Base-by-base conservation (phyloP, 129 eudicot genomes). In the Flaveria bidentis region DNA sequence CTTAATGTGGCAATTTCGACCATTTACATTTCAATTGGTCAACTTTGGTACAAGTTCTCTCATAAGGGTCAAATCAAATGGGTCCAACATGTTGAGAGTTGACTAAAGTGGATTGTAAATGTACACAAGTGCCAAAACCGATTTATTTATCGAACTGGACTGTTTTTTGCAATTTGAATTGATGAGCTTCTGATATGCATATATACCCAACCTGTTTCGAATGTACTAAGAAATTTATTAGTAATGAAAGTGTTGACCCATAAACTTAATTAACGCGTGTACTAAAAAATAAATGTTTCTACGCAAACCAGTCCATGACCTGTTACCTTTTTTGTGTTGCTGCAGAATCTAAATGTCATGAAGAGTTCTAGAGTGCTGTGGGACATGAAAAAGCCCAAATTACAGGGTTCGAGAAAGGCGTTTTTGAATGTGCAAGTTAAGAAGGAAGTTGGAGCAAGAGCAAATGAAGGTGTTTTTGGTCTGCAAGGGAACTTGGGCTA, bases 401-500 rank as follows among this genome's bases (percentile, higher is more conserved):
- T 67, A 42, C 60, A 67, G 58, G 47, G 45, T n/a, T 42, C 74
- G 5, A 39, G 81, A 44, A 77, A 77, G 68, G 67, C 25, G 45
- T 65, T 50, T 28, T 18, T 36, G 51, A 41, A 62, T 44, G 28
- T 62, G 72, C 61, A 76, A 52, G 74, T 76, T 66, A 77, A 67
- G 70, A 61, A 60, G 16, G 60, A 45, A 44, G 28, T 25, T 44
- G 70, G 20, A 57, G 77, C 39, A 57, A 57, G 20, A 73, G 77
- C 53, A 57, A 57, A 57, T 56, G 77, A 58, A 57, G 68, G 53
- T 28, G 73, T 60, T 73, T 23, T 30, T 65, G 73, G 75, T 53
- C 51, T 64, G 18, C 44, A 28, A 18, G 55, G 66, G 73, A 47
- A 76, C 33, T 28, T 63, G 63, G 51, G 63, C 47, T 75, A 18